phyloP scores from a whole-genome alignment of 352 stramenopile species.

The Pythium brassicae region DNA sequence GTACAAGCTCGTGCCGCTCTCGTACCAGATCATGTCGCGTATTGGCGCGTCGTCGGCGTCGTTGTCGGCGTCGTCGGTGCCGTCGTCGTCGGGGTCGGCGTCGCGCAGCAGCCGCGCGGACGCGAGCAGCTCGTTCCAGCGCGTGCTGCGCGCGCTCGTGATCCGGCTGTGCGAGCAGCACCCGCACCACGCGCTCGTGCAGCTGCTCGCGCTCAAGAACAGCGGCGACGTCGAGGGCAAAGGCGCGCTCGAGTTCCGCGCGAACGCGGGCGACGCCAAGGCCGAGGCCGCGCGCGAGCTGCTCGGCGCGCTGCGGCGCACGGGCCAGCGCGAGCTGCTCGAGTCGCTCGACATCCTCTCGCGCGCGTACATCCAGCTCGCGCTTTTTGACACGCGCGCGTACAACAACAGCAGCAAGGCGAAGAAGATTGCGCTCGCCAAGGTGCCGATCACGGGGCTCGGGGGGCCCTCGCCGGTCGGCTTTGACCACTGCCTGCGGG shows the following conservation, averaged over 20 bases:
- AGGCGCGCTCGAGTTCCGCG: slow-evolving; percentile 67
- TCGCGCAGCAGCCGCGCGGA: slow-evolving; percentile 3
- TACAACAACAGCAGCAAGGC: slow-evolving; percentile 45
- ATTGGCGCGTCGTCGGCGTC: slow-evolving; percentile 53
- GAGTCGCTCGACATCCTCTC: slow-evolving; percentile 73
- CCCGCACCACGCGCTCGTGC: slow-evolving; percentile 95
- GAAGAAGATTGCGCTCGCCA: slow-evolving; percentile 71
- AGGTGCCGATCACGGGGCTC: slow-evolving; percentile 43
- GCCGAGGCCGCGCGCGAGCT: slow-evolving; percentile 58
- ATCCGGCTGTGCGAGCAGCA: slow-evolving; percentile 92
- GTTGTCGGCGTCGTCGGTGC: neutral
- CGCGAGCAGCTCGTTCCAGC: slow-evolving; percentile 63
- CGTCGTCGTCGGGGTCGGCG: slow-evolving; percentile 4
- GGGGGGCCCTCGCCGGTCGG: slow-evolving; percentile 9
- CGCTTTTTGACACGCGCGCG: slow-evolving; percentile 73
- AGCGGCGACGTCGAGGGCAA: slow-evolving; percentile 86
- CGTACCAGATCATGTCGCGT: slow-evolving; percentile 97
- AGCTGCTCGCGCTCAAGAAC: slow-evolving; percentile 95
- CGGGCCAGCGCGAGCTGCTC: slow-evolving; percentile 48
- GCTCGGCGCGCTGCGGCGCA: slow-evolving; percentile 53
- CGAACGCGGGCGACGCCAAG: slow-evolving; percentile 80
- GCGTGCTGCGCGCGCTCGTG: slow-evolving; percentile 84
- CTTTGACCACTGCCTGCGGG: slow-evolving; percentile 76
- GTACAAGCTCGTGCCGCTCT: slow-evolving; percentile 96
- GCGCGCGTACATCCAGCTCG: slow-evolving; percentile 75